Evolutionary conservation across 1,284 basidiomycete genomes (phyloP).

Genomic region (Ustilago loliicola): DNA sequence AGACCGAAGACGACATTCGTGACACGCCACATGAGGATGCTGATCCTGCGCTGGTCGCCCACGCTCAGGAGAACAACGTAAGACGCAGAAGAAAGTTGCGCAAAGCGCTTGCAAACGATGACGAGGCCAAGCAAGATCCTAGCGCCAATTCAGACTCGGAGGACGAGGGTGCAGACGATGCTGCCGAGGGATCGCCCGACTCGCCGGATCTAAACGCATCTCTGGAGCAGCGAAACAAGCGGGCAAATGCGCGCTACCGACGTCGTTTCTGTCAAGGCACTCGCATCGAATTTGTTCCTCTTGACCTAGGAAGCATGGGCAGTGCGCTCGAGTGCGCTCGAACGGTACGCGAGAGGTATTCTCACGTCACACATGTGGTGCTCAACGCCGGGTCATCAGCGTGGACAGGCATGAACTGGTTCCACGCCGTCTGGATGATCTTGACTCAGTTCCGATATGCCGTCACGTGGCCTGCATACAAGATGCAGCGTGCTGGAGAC

Average conservation of each 20-base stretch:
- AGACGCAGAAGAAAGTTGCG: slow-evolving; percentile 47
- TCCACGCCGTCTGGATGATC: slow-evolving; percentile 62
- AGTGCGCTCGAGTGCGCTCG: slow-evolving; percentile 65
- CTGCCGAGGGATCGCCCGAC: neutral
- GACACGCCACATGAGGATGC: slow-evolving; percentile 59
- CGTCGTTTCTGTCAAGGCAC: slow-evolving; percentile 63
- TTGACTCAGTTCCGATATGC: slow-evolving; percentile 64
- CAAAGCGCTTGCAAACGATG: slow-evolving; percentile 42
- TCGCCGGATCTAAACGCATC: slow-evolving; percentile 40
- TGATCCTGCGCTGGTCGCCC: slow-evolving; percentile 53
- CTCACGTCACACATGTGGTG: slow-evolving; percentile 69
- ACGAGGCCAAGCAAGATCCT: slow-evolving; percentile 17
- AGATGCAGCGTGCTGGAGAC: slow-evolving; percentile 66
- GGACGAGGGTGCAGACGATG: slow-evolving; percentile 12
- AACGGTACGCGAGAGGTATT: slow-evolving; percentile 57
- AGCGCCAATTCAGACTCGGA: slow-evolving; percentile 14
- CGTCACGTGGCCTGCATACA: slow-evolving; percentile 68
- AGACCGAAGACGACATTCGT: slow-evolving; percentile 47
- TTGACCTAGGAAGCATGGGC: slow-evolving; percentile 68
- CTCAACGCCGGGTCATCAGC: slow-evolving; percentile 69
- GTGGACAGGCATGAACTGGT: slow-evolving; percentile 68
- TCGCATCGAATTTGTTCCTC: slow-evolving; percentile 65
- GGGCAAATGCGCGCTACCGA: slow-evolving; percentile 61
- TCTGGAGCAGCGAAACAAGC: slow-evolving; percentile 53
- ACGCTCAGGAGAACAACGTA: slow-evolving; percentile 51